Conservation (phyloP, 257 asterid genomes). For the Fraxinus pennsylvanica region DNA sequence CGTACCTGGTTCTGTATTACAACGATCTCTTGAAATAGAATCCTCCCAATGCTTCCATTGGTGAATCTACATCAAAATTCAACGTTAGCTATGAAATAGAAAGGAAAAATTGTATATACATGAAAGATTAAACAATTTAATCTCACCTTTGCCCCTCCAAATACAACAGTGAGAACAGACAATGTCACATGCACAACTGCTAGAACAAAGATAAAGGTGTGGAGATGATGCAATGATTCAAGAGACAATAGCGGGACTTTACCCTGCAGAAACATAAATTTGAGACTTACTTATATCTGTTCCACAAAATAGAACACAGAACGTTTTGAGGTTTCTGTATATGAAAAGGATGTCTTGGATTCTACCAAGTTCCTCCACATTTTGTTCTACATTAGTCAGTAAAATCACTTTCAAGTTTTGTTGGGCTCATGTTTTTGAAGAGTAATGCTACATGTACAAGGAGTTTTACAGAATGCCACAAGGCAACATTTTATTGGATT, state of each 20-base stretch:
- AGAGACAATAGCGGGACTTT: constrained; percentile 73
- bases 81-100: background rate
- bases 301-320: constrained; percentile 10
- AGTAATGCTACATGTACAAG: too few species aligned
- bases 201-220: constrained; percentile 78
- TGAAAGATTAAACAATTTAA: constrained; percentile 9
- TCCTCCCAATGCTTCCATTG: constrained; percentile 98
- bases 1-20: constrained; percentile 51
- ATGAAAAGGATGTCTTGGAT: background rate
- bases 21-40: constrained; percentile 59
- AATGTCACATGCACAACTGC: constrained; percentile 83
- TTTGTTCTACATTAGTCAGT: background rate
- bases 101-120: background rate
- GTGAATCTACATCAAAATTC: constrained; percentile 52
- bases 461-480: too few species aligned
- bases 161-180: constrained; percentile 71
- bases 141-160: constrained; percentile 73
- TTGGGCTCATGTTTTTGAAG: background rate
- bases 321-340: background rate
- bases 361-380: background rate
- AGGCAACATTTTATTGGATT: too few species aligned
- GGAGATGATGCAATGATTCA: constrained; percentile 78
- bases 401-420: background rate
- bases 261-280: constrained; percentile 38
- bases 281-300: constrained; percentile 5